Evolutionary conservation across 176 grass and related monocot genomes (phyloP).

Genomic region (Puccinellia tenuiflora): DNA sequence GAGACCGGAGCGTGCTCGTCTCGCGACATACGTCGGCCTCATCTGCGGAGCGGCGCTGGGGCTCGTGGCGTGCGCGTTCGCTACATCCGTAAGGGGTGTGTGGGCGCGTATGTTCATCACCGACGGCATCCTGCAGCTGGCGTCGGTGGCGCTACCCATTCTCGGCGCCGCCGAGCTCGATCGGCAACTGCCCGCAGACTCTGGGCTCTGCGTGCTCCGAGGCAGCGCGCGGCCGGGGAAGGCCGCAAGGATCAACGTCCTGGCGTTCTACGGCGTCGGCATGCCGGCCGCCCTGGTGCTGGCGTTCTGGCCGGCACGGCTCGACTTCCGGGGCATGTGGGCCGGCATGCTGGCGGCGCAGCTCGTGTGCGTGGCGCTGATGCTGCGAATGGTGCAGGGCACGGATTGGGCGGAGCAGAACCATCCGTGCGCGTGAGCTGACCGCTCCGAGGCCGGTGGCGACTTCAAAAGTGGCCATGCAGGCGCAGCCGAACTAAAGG

Average conservation of each 20-base stretch:
- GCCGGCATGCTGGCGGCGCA: slow-evolving; percentile 77
- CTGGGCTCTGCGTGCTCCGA: slow-evolving; percentile 72
- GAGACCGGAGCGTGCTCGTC: slow-evolving; percentile 47
- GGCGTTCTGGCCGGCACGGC: slow-evolving; percentile 48
- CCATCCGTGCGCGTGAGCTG: slow-evolving; percentile 38
- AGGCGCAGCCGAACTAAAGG: slow-evolving; percentile 11
- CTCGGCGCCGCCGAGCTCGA: slow-evolving; percentile 78
- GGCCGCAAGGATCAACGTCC: slow-evolving; percentile 60
- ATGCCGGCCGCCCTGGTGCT: slow-evolving; percentile 71
- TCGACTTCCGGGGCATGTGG: slow-evolving; percentile 79
- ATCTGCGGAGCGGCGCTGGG: slow-evolving; percentile 44
- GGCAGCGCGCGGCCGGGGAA: slow-evolving; percentile 53
- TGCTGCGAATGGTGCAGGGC: slow-evolving; percentile 44
- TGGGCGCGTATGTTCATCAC: slow-evolving; percentile 75
- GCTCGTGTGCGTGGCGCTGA: slow-evolving; percentile 58
- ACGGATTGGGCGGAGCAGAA: slow-evolving; percentile 64
- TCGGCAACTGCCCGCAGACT: slow-evolving; percentile 90
- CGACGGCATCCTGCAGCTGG: slow-evolving; percentile 46
- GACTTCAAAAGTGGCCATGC: slow-evolving; percentile 12
- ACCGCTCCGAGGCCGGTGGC: slow-evolving; percentile 6
- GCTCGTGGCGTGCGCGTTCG: slow-evolving; percentile 42
- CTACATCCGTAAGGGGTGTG: slow-evolving; percentile 40
- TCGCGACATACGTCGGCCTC: slow-evolving; percentile 46
- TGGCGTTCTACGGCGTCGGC: slow-evolving; percentile 68
- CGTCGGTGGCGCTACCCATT: slow-evolving; percentile 55